Percentiles rank a stretch among this genome's conserved stretches.
Evolutionary conservation across 192 early-diverging fungal species (phyloP).

Genomic region (Dissophora ornata): DNA sequence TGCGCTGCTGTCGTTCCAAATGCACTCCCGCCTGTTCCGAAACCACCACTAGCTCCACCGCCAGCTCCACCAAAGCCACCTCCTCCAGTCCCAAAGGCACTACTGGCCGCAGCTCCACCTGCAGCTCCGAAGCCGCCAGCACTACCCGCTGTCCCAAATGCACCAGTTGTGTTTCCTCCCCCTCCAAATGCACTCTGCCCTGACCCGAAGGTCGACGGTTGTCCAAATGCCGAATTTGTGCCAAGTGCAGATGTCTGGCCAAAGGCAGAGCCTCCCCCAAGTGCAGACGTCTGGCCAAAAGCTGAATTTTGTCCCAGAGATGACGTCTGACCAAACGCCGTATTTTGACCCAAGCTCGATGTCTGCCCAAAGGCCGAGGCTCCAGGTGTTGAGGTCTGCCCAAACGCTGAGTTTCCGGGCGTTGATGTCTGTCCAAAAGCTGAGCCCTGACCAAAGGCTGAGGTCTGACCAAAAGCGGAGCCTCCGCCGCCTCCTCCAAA

Average conservation of each 20-base stretch:
- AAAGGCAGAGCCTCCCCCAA: constrained; percentile 21
- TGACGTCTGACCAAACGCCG: constrained; percentile 43
- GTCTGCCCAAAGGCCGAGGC: constrained; percentile 19
- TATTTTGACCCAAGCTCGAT: constrained; percentile 38
- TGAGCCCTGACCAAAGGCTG: constrained; percentile 46
- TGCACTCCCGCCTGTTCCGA: constrained; percentile 9
- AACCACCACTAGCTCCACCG: no score
- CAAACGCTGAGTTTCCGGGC: constrained; percentile 45
- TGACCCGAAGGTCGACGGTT: constrained; percentile 2
- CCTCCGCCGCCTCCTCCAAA: constrained; percentile 25
- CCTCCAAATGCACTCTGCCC: constrained; percentile 22
- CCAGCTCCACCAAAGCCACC: neutral
- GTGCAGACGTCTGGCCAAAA: constrained; percentile 33
- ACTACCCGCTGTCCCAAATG: neutral
- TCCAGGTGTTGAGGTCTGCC: constrained; percentile 18
- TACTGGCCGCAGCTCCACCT: neutral
- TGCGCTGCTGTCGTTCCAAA: constrained; percentile 11
- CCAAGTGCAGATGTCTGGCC: constrained; percentile 43
- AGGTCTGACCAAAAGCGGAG: constrained; percentile 28
- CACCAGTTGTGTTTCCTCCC: constrained; percentile 1
- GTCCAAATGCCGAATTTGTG: constrained; percentile 16
- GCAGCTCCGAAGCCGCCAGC: neutral
- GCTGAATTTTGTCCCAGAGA: constrained; percentile 33
- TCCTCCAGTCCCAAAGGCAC: constrained; percentile 32
- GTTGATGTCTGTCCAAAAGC: constrained; percentile 32